These are phyloP conservation scores for Rhodotorula paludigena DNA, from an alignment of 768 basidiomycete genomes.

Conservation along the genomic window DNA sequence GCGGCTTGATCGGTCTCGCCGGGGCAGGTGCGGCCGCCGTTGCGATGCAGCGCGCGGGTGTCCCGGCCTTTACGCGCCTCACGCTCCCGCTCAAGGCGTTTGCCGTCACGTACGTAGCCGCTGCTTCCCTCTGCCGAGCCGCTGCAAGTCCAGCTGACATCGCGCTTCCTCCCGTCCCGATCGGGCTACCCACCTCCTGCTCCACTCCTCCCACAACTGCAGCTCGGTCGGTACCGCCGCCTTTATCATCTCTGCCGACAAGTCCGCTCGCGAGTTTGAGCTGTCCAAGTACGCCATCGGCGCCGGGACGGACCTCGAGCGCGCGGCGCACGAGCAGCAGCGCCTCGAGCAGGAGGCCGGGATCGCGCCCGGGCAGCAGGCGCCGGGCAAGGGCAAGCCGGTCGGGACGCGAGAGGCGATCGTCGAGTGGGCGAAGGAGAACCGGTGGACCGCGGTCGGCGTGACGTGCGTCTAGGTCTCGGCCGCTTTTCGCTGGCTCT, in stretches of 20 bases:
- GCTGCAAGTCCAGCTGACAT: neutral
- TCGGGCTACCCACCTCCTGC: neutral
- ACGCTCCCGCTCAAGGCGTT: constrained; percentile 40
- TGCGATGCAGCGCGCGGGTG: constrained; percentile 23
- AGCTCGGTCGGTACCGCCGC: constrained; percentile 23
- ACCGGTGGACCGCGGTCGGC: constrained; percentile 32
- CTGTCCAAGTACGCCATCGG: constrained; percentile 32
- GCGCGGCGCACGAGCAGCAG: constrained; percentile 24
- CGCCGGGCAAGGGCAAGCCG: neutral
- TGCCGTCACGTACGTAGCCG: constrained; percentile 22
- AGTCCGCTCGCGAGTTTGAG: constrained; percentile 34
- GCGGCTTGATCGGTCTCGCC: constrained; percentile 12
- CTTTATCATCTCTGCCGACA: constrained; percentile 37
- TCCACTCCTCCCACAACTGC: neutral
- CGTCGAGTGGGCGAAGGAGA: constrained; percentile 35
- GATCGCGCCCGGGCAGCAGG: neutral
- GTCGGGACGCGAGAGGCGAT: constrained; percentile 27
- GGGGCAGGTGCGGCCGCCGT: constrained; percentile 15
- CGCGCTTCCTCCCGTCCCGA: neutral
- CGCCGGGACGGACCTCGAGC: constrained; percentile 28
- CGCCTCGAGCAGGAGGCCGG: constrained; percentile 31
- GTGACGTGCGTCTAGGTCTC: constrained; percentile 15
- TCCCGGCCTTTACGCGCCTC: constrained; percentile 21
- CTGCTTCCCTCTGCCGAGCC: too few species aligned
- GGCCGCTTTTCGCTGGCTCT: neutral